Percentiles rank a stretch among this genome's conserved stretches.
phyloP scores from a whole-genome alignment of 1,284 basidiomycete genomes.

The Sutorius eximius region DNA sequence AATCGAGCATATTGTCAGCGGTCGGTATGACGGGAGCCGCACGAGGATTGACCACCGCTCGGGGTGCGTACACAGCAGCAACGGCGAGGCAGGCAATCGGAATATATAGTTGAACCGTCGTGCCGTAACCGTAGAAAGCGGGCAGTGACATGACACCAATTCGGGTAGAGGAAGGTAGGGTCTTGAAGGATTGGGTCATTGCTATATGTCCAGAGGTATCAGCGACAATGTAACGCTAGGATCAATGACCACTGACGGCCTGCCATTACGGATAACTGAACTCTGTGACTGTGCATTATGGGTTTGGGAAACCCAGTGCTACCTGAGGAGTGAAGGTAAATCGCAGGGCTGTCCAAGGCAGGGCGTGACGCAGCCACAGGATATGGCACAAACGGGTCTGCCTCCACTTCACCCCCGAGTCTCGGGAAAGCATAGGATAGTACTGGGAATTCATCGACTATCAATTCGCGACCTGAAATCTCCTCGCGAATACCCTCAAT shows the following conservation, averaged over 20 bases:
- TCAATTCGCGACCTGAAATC: not conserved
- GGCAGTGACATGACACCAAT: slow-evolving; percentile 20
- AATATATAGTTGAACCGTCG: slow-evolving; percentile 1
- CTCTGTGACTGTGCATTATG: slow-evolving; percentile 23
- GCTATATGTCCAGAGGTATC: not conserved
- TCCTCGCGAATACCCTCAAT: slow-evolving; percentile 18
- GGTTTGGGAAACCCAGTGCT: slow-evolving; percentile 37
- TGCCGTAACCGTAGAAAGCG: slow-evolving; percentile 17
- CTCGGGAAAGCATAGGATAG: slow-evolving; percentile 29
- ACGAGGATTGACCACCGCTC: not conserved
- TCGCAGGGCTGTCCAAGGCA: slow-evolving; percentile 7
- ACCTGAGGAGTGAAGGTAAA: slow-evolving; percentile 36
- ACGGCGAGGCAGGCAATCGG: slow-evolving; percentile 5
- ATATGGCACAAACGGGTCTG: slow-evolving; percentile 27
- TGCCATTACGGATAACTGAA: slow-evolving; percentile 6
- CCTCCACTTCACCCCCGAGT: slow-evolving; percentile 26
- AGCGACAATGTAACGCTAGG: not conserved
- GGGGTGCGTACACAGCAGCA: slow-evolving; percentile 9
- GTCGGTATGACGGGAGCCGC: slow-evolving; percentile 17
- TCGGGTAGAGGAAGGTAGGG: slow-evolving; percentile 3
- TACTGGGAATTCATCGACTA: slow-evolving; percentile 29
- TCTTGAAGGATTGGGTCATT: not conserved
- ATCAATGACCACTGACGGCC: not conserved
- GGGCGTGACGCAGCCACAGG: slow-evolving; percentile 12
- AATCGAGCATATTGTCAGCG: slow-evolving; percentile 16